These are phyloP conservation scores for Avena eriantha DNA, from an alignment of 176 grass and related monocot species.

Conservation along the genomic window DNA sequence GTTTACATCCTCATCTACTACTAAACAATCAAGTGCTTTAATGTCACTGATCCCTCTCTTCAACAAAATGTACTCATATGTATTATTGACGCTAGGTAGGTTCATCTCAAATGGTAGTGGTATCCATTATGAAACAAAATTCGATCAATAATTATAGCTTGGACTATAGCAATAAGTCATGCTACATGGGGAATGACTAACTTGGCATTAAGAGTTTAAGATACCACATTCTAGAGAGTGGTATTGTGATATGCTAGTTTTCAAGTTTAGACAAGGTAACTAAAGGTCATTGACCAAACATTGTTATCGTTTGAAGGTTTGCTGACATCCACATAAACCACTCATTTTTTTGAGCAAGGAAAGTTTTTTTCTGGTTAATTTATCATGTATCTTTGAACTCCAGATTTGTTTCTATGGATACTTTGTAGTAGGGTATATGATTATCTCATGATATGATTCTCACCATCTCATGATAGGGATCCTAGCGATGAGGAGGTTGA, in stretches of 20 bases:
- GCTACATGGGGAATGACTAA: background rate
- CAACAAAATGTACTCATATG: too few species aligned
- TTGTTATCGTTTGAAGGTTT: too few species aligned
- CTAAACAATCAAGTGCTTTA: background rate
- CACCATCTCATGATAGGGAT: background rate
- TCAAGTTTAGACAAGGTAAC: background rate
- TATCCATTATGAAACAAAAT: too few species aligned
- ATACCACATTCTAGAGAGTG: background rate
- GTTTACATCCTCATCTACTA: background rate
- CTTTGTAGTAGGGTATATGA: too few species aligned
- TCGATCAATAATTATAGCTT: too few species aligned
- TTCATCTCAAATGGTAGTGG: background rate
- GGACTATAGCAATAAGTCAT: too few species aligned
- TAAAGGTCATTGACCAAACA: background rate
- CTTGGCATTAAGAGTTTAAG: background rate
- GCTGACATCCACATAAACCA: background rate
- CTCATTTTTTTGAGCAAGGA: background rate
- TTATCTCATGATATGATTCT: background rate
- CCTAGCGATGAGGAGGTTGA: conserved; percentile 39
- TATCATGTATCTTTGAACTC: background rate
- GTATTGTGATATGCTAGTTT: background rate
- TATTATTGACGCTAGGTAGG: background rate
- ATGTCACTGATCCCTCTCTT: background rate
- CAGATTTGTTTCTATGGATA: background rate
- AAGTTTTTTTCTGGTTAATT: background rate